These are phyloP conservation scores for Podospora tetraspora DNA, from an alignment of 495 filamentous ascomycete genomes.

Conservation along the genomic window DNA sequence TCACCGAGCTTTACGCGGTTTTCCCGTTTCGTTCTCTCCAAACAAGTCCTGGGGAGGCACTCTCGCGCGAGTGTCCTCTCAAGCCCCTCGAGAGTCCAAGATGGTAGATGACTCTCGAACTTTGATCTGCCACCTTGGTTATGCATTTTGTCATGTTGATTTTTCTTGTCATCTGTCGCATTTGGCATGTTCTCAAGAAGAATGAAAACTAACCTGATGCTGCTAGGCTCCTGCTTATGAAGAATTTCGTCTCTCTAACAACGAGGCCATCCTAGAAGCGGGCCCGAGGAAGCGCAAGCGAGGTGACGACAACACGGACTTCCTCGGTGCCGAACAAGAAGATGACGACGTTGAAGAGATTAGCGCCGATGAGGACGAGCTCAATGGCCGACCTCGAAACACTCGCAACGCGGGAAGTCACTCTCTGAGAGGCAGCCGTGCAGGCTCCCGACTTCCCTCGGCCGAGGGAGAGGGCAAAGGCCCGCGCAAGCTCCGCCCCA, in stretches of 20 bases:
- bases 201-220: not conserved
- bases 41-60: too few species aligned
- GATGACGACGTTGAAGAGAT: slow-evolving; percentile 31
- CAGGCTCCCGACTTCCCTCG: not conserved
- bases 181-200: not conserved
- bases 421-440: slow-evolving; percentile 1
- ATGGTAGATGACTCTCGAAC: too few species aligned
- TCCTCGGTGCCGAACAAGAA: not conserved
- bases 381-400: slow-evolving; percentile 5
- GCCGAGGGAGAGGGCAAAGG: slow-evolving; percentile 4
- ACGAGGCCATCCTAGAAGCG: slow-evolving; percentile 7
- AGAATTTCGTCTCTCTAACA: not conserved
- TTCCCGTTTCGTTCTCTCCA: too few species aligned
- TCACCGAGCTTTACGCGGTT: not conserved
- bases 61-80: too few species aligned
- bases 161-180: not conserved
- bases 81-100: too few species aligned
- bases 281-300: slow-evolving; percentile 23
- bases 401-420: not conserved
- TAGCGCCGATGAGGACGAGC: slow-evolving; percentile 27
- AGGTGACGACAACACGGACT: slow-evolving; percentile 17
- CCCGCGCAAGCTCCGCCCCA: not conserved
- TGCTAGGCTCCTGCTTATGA: not conserved
- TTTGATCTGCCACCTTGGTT: too few species aligned
- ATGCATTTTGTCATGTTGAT: too few species aligned